These are phyloP conservation scores for Penicillium daleae DNA, from an alignment of 495 filamentous ascomycete species.

Conservation along the genomic window DNA sequence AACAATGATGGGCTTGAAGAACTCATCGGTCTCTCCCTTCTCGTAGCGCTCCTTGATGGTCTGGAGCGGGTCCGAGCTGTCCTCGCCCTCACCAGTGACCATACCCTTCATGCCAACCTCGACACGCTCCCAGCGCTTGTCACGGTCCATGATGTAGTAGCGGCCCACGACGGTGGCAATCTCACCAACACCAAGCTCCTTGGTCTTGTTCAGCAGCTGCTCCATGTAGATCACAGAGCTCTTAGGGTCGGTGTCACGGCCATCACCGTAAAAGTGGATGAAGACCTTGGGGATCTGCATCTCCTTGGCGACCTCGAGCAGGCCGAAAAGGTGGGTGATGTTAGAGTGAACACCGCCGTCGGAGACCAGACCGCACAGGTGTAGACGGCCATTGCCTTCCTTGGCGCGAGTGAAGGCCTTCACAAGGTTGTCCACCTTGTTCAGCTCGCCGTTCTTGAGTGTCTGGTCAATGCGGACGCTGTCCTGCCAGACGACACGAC, in stretches of 20 bases:
- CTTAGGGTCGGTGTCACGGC: conserved; percentile 96
- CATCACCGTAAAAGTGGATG: conserved; percentile 99
- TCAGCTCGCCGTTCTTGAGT: conserved; percentile 85
- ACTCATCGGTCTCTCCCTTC: conserved; percentile 91
- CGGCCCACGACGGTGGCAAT: conserved; percentile 93
- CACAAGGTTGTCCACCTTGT: conserved; percentile 75
- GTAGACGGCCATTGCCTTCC: conserved; percentile 86
- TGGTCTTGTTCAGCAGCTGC: conserved; percentile 72
- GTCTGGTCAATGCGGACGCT: conserved; percentile 96
- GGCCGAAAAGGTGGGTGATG: conserved; percentile 85
- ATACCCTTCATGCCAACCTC: conserved; percentile 88
- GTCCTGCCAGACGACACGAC: conserved; percentile 98
- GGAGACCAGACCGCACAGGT: conserved; percentile 86
- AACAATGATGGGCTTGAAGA: conserved; percentile 96
- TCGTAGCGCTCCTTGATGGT: conserved; percentile 87
- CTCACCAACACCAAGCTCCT: conserved; percentile 83
- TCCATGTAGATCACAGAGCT: conserved; percentile 85
- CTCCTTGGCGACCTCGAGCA: conserved; percentile 88
- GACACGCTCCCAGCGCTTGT: conserved; percentile 97
- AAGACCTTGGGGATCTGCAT: conserved; percentile 84
- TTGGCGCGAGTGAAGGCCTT: conserved; percentile 80
- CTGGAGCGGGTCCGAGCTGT: conserved; percentile 79
- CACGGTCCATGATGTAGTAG: conserved; percentile 99
- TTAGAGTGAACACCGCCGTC: conserved; percentile 97
- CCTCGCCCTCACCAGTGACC: conserved; percentile 82